Evolutionary conservation across 768 basidiomycete genomes (phyloP).

Genomic region (Phanerochaete sordida): DNA sequence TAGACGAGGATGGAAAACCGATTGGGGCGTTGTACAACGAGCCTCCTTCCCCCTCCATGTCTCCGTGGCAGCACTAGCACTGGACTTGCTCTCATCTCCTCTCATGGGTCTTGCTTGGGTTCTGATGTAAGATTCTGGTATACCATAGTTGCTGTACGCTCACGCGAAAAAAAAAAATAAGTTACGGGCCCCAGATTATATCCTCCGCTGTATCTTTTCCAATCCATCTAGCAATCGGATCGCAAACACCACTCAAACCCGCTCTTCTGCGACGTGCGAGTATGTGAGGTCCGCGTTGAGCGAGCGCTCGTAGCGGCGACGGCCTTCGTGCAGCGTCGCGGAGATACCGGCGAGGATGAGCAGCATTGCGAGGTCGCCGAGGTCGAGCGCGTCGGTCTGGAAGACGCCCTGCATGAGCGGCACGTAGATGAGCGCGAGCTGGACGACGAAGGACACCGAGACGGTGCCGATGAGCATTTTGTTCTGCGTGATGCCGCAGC

Average conservation of each 20-base stretch:
- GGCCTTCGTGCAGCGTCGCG: slow-evolving; percentile 69
- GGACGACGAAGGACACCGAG: slow-evolving; percentile 77
- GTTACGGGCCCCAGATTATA: background rate
- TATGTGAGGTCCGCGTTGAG: slow-evolving; percentile 52
- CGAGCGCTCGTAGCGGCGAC: slow-evolving; percentile 74
- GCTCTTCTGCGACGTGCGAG: slow-evolving; percentile 49
- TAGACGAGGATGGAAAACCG: slow-evolving; percentile 50
- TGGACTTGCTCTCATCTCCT: background rate
- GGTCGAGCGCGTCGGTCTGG: slow-evolving; percentile 81
- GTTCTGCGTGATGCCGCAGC: slow-evolving; percentile 81
- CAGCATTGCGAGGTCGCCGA: slow-evolving; percentile 67
- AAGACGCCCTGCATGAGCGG: slow-evolving; percentile 90
- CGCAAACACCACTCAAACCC: slow-evolving; percentile 38
- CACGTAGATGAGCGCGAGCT: slow-evolving; percentile 85
- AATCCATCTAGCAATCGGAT: background rate
- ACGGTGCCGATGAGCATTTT: slow-evolving; percentile 89
- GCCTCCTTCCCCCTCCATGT: slow-evolving; percentile 32
- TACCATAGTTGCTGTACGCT: background rate
- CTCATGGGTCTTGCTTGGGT: background rate
- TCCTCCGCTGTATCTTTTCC: too few relatives aligned
- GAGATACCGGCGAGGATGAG: slow-evolving; percentile 64
- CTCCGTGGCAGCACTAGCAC: background rate
- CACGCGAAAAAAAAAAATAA: background rate
- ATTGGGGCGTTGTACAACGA: slow-evolving; percentile 63
- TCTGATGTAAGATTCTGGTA: background rate